Evolutionary conservation across 2,329 filamentous ascomycete genomes (phyloP), one percentile per base, ranked within the genome.

Genomic region (Beauveria medogensis): DNA sequence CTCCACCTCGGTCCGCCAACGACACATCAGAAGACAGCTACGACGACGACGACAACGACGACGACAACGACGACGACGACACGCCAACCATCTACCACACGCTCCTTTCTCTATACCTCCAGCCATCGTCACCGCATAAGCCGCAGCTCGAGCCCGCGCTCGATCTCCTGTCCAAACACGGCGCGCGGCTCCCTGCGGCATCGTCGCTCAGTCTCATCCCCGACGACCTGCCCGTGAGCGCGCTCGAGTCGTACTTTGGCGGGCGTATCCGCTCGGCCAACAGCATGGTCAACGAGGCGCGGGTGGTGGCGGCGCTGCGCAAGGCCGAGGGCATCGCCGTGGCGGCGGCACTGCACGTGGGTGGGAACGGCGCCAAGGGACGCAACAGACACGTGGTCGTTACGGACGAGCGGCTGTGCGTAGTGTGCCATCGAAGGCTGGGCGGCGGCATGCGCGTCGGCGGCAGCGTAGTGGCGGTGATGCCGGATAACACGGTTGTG

Each of bases 401-500:
- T 56, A 85, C 83, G 10, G 93, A 99, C 68, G 93, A 97, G 70
- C 81, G 91, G 56, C 88, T 96, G 59, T 99, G 94, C 72, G 87
- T 89, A 14, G 90, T 96, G 18, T 99, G 94, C 72, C 89, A 96
- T 73, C 97, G 97, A 79, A 81, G 94, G 65, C 83, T 99, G 65
- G 93, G 92, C 1, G 89, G 91, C 1, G 73, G 73, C 70, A 97
- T 97, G 80, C 79, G 94, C 63, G 84, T 97, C 66, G 93, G 93
- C 2, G 89, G 91, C 4, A 96, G 90, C 72, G 94, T 96, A 20
- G 89, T 97, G 63, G 88, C 92, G 46, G 92, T 97, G 14, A 82
- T 94, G 74, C 91, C 92, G 7, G 90, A 96, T 76, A 91, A 86
- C 71, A 82, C 80, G 28, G 89, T 92, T 18, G 88, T 94, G 63